These are phyloP conservation scores for Tetrapisispora nanseiensis DNA, from an alignment of 805 yeast genomes.

Conservation along the genomic window DNA sequence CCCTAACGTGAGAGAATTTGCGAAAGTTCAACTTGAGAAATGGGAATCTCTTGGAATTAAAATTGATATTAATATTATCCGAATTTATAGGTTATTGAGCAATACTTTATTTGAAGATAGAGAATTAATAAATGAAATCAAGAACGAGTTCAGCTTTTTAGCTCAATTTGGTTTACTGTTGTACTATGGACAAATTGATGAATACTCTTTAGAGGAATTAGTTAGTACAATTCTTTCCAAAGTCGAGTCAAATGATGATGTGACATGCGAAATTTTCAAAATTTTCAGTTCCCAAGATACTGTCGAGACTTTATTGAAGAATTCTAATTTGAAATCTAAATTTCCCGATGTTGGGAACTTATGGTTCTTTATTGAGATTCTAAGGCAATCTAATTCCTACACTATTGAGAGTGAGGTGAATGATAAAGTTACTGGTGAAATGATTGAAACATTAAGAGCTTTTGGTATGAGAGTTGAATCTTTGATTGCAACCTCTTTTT, in stretches of 20 bases:
- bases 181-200: constrained; percentile 50
- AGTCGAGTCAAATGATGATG: constrained; percentile 6
- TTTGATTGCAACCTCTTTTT: constrained; percentile 51
- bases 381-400: constrained; percentile 29
- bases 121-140: constrained; percentile 25
- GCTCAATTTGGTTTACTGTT: constrained; percentile 48
- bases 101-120: constrained; percentile 35
- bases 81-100: constrained; percentile 55
- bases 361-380: constrained; percentile 45
- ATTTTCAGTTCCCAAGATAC: constrained; percentile 12
- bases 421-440: constrained; percentile 32
- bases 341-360: constrained; percentile 32
- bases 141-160: constrained; percentile 54
- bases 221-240: constrained; percentile 17
- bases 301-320: constrained; percentile 10
- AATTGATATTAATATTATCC: constrained; percentile 43
- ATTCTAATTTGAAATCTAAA: constrained; percentile 5
- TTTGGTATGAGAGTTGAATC: constrained; percentile 49
- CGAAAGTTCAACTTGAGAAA: constrained; percentile 49
- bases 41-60: constrained; percentile 46
- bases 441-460: constrained; percentile 44
- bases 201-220: constrained; percentile 28
- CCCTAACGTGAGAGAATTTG: constrained; percentile 42
- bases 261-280: constrained; percentile 9
- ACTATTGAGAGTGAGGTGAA: constrained; percentile 22